These are phyloP conservation scores for Aspergillus sclerotioniger DNA, from an alignment of 495 filamentous ascomycete genomes.

Conservation along the genomic window DNA sequence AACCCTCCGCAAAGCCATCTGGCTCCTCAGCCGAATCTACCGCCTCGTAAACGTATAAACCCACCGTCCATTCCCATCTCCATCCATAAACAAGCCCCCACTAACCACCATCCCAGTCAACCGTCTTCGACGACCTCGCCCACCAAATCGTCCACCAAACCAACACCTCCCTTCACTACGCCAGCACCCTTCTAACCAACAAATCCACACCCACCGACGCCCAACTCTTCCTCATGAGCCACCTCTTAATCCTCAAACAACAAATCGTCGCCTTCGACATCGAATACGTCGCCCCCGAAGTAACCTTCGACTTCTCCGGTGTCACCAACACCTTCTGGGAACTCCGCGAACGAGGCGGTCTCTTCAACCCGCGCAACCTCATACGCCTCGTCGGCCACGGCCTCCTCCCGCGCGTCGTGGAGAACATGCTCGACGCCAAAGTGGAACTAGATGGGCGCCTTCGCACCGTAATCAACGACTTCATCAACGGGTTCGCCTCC, in stretches of 20 bases:
- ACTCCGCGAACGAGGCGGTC: slow-evolving; percentile 63
- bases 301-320: slow-evolving; percentile 73
- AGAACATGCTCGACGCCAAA: slow-evolving; percentile 73
- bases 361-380: slow-evolving; percentile 65
- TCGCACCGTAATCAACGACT: slow-evolving; percentile 74
- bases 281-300: slow-evolving; percentile 73
- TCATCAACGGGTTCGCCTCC: slow-evolving; percentile 59
- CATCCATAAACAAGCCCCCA: not conserved
- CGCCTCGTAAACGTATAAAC: slow-evolving; percentile 65
- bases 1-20: slow-evolving; percentile 72
- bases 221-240: slow-evolving; percentile 86
- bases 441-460: slow-evolving; percentile 79
- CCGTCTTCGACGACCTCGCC: slow-evolving; percentile 74
- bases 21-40: slow-evolving; percentile 81
- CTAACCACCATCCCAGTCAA: slow-evolving; percentile 44
- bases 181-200: slow-evolving; percentile 22
- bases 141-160: slow-evolving; percentile 77
- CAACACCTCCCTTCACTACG: slow-evolving; percentile 59
- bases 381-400: slow-evolving; percentile 58
- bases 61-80: slow-evolving; percentile 20
- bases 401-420: slow-evolving; percentile 59
- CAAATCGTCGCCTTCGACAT: slow-evolving; percentile 92
- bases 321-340: slow-evolving; percentile 79
- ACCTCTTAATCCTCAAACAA: slow-evolving; percentile 86
- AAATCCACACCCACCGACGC: not conserved